Evolutionary conservation across 2,329 filamentous ascomycete genomes (phyloP).

Genomic region (Botrytis fabae): DNA sequence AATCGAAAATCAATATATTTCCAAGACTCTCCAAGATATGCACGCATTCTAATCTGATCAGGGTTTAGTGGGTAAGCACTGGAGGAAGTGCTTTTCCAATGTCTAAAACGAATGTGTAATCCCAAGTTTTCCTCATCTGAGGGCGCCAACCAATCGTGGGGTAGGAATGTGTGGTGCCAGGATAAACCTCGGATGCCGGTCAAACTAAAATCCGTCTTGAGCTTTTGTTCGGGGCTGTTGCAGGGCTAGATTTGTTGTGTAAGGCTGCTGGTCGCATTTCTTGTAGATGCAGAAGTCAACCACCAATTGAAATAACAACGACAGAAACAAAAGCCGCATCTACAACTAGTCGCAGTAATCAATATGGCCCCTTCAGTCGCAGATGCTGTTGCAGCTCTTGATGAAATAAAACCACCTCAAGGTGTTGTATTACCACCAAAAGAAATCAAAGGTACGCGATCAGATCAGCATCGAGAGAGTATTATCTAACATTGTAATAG

Average conservation of each 20-base stretch:
- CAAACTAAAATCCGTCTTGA: slow-evolving; percentile 6
- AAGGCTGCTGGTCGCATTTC: slow-evolving; percentile 14
- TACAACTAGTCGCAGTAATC: neutral
- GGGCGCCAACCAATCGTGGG: neutral
- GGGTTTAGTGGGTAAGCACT: no score
- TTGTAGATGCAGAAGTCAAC: neutral
- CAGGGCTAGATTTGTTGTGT: slow-evolving; percentile 8
- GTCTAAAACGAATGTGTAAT: neutral
- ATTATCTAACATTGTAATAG: slow-evolving; percentile 41
- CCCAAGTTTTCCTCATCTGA: neutral
- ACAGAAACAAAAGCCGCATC: neutral
- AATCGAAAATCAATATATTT: neutral
- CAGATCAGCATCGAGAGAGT: slow-evolving; percentile 38
- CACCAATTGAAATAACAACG: slow-evolving; percentile 7
- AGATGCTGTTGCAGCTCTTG: slow-evolving; percentile 54
- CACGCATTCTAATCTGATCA: no score
- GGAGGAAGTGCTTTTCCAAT: no score
- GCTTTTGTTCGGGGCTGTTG: neutral
- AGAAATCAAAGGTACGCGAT: slow-evolving; percentile 66
- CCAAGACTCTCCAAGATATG: no score
- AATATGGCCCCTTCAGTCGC: slow-evolving; percentile 41
- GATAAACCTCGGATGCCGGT: neutral
- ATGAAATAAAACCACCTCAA: slow-evolving; percentile 74
- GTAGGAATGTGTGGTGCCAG: neutral
- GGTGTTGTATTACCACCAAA: slow-evolving; percentile 82